Evolutionary conservation across 2,329 filamentous ascomycete genomes (phyloP).

Genomic region (Dryadomyces quercus-mongolicae): DNA sequence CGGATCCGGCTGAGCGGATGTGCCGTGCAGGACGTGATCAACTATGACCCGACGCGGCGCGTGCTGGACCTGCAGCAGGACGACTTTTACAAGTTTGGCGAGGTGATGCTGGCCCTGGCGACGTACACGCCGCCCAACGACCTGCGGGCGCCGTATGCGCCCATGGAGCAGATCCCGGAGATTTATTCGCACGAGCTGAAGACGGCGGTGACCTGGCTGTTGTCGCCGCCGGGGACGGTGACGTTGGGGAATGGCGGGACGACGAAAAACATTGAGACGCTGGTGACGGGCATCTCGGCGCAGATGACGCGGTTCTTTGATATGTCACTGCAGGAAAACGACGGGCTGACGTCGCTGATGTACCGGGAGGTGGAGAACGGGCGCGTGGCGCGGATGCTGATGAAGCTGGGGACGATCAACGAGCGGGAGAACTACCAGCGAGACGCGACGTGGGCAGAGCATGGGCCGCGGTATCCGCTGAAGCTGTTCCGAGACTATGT

Average conservation of each 20-base stretch:
- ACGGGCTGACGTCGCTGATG: conserved; percentile 61
- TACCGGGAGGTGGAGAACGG: conserved; percentile 82
- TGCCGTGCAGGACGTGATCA: conserved; percentile 78
- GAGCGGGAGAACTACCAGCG: conserved; percentile 58
- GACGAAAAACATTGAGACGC: conserved; percentile 63
- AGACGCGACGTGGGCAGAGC: conserved; percentile 76
- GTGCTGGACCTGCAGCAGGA: conserved; percentile 73
- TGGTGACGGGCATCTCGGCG: conserved; percentile 65
- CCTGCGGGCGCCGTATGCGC: conserved; percentile 41
- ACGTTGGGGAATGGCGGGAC: neutral
- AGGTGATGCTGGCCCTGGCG: conserved; percentile 70
- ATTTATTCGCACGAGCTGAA: conserved; percentile 69
- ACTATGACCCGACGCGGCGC: conserved; percentile 59
- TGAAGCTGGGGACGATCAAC: conserved; percentile 78
- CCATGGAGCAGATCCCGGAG: conserved; percentile 61
- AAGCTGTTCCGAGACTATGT: conserved; percentile 96
- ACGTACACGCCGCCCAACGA: conserved; percentile 48
- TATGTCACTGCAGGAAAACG: conserved; percentile 64
- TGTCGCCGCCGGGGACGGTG: conserved; percentile 40
- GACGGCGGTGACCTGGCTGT: conserved; percentile 70
- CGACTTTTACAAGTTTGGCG: conserved; percentile 75
- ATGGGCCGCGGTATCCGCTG: conserved; percentile 80
- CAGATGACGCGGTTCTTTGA: conserved; percentile 69
- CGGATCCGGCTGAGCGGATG: conserved; percentile 81
- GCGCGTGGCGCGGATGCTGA: conserved; percentile 63